Conservation (phyloP, 23 red algal species). For the Gracilaria vermiculophylla region DNA sequence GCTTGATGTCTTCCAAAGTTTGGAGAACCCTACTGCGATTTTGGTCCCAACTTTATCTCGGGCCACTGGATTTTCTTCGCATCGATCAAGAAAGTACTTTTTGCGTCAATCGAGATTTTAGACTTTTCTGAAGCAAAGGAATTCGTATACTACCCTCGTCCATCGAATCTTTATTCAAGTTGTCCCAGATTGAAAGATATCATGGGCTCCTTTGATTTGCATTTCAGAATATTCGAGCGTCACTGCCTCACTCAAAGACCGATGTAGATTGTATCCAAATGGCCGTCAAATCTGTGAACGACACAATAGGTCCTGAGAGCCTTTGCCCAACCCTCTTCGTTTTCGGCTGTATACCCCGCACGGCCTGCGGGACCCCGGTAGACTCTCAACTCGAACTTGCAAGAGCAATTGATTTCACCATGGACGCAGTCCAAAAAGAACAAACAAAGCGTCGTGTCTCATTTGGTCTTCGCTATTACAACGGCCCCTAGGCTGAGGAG, state of each 20-base stretch:
- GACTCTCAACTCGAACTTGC: neutral
- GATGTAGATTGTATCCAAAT: conserved; percentile 11
- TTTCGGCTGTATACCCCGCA: neutral
- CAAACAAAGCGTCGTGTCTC: conserved; percentile 18
- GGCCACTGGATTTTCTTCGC: conserved; percentile 13
- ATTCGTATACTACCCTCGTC: neutral
- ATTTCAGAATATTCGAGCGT: neutral
- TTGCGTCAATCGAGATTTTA: neutral
- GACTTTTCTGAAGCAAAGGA: neutral
- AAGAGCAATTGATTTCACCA: neutral
- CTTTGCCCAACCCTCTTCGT: conserved; percentile 20
- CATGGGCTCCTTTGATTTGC: neutral
- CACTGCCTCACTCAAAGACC: neutral
- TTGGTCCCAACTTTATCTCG: neutral
- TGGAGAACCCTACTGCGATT: neutral
- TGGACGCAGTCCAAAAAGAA: neutral
- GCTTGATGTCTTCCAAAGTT: neutral
- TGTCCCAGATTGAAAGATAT: conserved; percentile 10
- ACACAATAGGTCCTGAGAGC: conserved; percentile 14
- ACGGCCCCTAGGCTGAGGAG: neutral
- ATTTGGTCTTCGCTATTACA: neutral
- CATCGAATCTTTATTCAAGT: neutral
- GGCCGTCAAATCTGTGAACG: neutral
- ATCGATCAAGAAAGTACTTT: neutral
- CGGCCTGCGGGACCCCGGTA: neutral